phyloP scores from a whole-genome alignment of 371 early-diverging fungal species.

The Basidiobolus heterosporus region DNA sequence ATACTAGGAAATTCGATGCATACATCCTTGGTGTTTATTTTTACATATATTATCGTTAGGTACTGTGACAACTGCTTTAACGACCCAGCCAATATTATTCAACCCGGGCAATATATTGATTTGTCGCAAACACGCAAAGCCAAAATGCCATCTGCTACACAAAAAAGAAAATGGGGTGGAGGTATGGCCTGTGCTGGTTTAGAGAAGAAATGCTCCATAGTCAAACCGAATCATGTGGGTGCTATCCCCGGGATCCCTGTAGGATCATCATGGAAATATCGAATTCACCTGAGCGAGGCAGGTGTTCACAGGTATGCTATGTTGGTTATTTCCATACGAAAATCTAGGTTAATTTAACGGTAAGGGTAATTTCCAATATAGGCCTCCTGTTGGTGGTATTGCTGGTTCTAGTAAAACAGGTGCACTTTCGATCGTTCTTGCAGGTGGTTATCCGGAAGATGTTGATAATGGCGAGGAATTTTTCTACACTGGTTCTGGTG shows the following conservation, averaged over 20 bases:
- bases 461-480: conserved; percentile 35
- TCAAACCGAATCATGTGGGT: conserved; percentile 24
- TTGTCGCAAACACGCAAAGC: conserved; percentile 10
- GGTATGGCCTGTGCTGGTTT: conserved; percentile 26
- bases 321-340: background rate
- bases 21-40: background rate
- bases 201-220: conserved; percentile 24
- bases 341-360: background rate
- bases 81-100: conserved; percentile 15
- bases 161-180: conserved; percentile 23
- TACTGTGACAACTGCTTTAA: conserved; percentile 33
- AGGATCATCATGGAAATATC: conserved; percentile 27
- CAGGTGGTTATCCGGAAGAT: conserved; percentile 32
- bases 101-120: conserved; percentile 13
- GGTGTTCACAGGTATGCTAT: conserved; percentile 30
- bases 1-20: background rate
- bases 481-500: conserved; percentile 35
- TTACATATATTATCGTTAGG: conserved; percentile 12
- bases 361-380: background rate
- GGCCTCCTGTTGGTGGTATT: conserved; percentile 29
- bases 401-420: conserved; percentile 21
- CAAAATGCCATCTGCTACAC: conserved; percentile 23
- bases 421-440: conserved; percentile 30
- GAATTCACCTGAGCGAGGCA: conserved; percentile 21
- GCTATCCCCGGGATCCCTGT: conserved; percentile 40